These are phyloP conservation scores for Tolypocladium tundrense DNA, from an alignment of 2,329 filamentous ascomycete species.

Conservation along the genomic window DNA sequence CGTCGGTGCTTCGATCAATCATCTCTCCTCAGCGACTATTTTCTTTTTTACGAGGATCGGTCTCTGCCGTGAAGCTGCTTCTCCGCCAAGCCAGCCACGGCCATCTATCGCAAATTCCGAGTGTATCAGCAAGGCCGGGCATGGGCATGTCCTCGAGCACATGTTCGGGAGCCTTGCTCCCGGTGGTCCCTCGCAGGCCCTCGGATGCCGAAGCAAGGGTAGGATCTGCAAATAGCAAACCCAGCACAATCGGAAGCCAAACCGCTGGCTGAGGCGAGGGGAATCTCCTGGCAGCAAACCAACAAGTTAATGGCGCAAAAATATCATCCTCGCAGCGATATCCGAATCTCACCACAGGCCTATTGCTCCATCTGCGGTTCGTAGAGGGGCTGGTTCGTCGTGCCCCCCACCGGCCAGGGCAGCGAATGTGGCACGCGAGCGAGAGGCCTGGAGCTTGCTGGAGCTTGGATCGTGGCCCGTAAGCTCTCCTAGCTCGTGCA, in stretches of 20 bases:
- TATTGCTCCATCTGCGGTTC: no score
- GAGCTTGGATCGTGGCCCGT: not conserved
- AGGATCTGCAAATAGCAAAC: not conserved
- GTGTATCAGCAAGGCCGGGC: not conserved
- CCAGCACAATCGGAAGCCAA: not conserved
- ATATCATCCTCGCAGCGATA: not conserved
- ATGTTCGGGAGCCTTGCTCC: not conserved
- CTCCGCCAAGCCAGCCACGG: not conserved
- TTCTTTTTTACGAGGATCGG: not conserved
- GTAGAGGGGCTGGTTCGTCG: not conserved
- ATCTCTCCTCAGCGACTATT: not conserved
- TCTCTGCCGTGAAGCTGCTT: not conserved
- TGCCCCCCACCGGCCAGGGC: not conserved
- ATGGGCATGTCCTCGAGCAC: not conserved
- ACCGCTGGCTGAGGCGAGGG: not conserved
- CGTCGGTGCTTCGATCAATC: not conserved
- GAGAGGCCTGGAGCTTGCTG: not conserved
- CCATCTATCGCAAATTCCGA: not conserved
- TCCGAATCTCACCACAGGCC: not conserved
- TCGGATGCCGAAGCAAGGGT: not conserved
- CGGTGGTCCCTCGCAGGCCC: not conserved
- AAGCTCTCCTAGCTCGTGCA: not conserved
- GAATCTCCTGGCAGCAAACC: not conserved
- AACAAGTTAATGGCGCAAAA: not conserved
- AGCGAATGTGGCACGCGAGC: not conserved